Evolutionary conservation across 148 eudicot genomes (phyloP).

Genomic region (Rhododendron williamsianum): DNA sequence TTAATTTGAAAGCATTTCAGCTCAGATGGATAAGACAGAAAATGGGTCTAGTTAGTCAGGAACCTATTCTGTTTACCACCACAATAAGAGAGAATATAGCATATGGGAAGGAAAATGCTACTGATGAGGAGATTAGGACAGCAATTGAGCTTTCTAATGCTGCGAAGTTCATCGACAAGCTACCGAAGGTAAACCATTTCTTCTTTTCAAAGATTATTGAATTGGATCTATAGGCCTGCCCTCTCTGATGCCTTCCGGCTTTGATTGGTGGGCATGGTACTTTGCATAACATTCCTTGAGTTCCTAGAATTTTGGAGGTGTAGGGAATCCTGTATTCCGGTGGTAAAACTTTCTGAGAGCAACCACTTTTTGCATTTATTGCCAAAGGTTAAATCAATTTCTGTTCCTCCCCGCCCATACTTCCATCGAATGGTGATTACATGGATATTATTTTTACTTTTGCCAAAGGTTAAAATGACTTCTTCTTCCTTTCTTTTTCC

Average conservation of each 20-base stretch:
- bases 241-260: neutral
- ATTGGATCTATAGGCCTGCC: neutral
- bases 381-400: neutral
- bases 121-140: constrained; percentile 48
- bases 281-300: neutral
- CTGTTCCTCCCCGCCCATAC: neutral
- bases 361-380: neutral
- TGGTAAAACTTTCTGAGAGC: neutral
- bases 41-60: constrained; percentile 86
- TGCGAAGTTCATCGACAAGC: constrained; percentile 68
- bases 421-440: neutral
- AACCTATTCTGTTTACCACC: constrained; percentile 63
- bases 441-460: neutral
- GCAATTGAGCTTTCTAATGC: constrained; percentile 80
- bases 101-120: constrained; percentile 64
- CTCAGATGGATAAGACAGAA: constrained; percentile 64
- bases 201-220: neutral
- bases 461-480: neutral
- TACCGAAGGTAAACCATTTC: constrained; percentile 36
- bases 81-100: constrained; percentile 53
- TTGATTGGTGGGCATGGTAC: neutral
- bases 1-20: constrained; percentile 44
- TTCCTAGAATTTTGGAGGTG: neutral
- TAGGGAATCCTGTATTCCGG: neutral
- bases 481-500: neutral